Evolutionary conservation across 2,329 filamentous ascomycete species (phyloP), one percentile per base, ranked within the genome.

Genomic region (Arthrocladium fulminans): DNA sequence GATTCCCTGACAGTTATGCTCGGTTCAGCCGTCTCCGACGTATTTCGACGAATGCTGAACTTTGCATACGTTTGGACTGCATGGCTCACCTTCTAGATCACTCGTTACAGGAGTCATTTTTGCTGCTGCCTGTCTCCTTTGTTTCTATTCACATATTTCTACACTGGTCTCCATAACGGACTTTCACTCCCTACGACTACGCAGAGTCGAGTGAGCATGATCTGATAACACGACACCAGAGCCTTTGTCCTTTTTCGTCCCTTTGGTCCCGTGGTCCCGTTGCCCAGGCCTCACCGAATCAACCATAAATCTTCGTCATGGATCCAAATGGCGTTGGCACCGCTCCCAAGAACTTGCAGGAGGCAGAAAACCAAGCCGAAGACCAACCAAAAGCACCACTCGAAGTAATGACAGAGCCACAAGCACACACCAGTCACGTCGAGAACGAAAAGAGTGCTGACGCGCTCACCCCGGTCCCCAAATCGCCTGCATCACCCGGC

Each of bases 331-430:
- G 55, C 12, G 50, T 50, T 17, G 57, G 54, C 41, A 49, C 53
- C 13, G 29, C 56, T 23, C 38, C 54, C 4, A 50, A 44, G 17
- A 51, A 46, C 22, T 47, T 50, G 5, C 32, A 51, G 6, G 51
- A 54, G 27, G 39, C 55, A 9, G 54, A 59, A 47, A 43, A 57
- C 27, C 54, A 58, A 20, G 32, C 51, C 7, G 56, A 59, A 17
- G 54, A 59, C 42, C 49, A 54, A 37, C 44, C 55, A 30, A 52
- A 54, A 52, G 39, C 51, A 39, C 45, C 52, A 20, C 19, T 51
- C 22, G 53, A 49, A 3, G 51, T 56, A 51, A 32, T 27, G 49
- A 29, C 55, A 53, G 48, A 40, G 27, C n/a, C 23, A 3, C 24
- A 41, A 23, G 12, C 40, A 39, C 38, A 41, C 15, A 46, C 42